phyloP scores from a whole-genome alignment of 345 rosid species.

The Erysimum cheiranthoides region DNA sequence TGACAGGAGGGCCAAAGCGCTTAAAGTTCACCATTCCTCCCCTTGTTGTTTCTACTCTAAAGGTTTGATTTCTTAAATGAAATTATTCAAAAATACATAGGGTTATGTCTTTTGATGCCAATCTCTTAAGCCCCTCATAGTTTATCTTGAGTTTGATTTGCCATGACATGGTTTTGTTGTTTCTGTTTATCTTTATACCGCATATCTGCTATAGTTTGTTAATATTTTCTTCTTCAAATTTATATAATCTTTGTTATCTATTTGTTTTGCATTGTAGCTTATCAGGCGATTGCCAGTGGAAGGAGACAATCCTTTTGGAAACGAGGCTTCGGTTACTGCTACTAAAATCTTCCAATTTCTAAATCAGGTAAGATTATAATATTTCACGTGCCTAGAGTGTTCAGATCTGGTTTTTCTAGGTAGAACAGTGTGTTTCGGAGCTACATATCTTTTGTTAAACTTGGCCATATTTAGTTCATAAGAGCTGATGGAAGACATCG shows the following conservation, averaged over 20 bases:
- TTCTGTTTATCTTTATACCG: constrained; percentile 15
- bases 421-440: constrained; percentile 1
- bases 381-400: constrained; percentile 9
- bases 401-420: constrained; percentile 22
- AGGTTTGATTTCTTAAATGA: constrained; percentile 58
- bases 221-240: not conserved
- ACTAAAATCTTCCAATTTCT: constrained; percentile 91
- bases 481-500: constrained; percentile 19
- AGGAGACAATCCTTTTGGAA: constrained; percentile 91
- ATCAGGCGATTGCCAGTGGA: constrained; percentile 84
- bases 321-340: constrained; percentile 73
- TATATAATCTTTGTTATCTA: not conserved
- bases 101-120: not conserved
- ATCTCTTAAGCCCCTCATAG: not conserved
- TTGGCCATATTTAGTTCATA: constrained; percentile 15
- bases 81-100: constrained; percentile 31
- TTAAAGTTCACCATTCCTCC: constrained; percentile 94
- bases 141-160: constrained; percentile 23
- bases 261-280: constrained; percentile 54
- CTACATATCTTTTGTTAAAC: not conserved
- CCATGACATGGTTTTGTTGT: constrained; percentile 24
- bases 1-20: constrained; percentile 92
- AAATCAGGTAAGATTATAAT: constrained; percentile 64
- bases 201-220: constrained; percentile 34
- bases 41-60: constrained; percentile 81